A percentile compares a stretch with the other conserved stretches of the same genome.
Evolutionary conservation across 2,329 filamentous ascomycete species (phyloP).

Genomic region (Elsinoe perseae): DNA sequence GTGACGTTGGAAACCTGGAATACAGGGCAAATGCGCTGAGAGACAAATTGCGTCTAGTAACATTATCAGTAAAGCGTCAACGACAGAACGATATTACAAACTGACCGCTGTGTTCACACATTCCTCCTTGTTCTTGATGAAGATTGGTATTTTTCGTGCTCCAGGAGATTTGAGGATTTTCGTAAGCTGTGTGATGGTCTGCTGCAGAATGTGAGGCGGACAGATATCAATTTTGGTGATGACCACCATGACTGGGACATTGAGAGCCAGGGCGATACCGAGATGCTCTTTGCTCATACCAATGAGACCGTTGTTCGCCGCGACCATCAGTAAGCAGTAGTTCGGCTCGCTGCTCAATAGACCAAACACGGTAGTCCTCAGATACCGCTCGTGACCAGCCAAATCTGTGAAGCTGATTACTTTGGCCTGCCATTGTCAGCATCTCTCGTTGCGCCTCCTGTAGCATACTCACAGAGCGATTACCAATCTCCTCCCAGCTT

Average conservation of each 20-base stretch:
- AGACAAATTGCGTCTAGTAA: constrained; percentile 72
- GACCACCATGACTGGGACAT: constrained; percentile 95
- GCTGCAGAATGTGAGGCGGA: constrained; percentile 85
- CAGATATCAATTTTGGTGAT: constrained; percentile 99
- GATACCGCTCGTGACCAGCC: constrained; percentile 89
- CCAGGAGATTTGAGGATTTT: constrained; percentile 91
- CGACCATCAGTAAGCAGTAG: constrained; percentile 96
- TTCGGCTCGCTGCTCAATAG: constrained; percentile 90
- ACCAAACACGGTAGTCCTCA: constrained; percentile 93
- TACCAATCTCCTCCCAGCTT: constrained; percentile 96
- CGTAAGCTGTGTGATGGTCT: constrained; percentile 84
- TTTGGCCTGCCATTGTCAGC: constrained; percentile 52
- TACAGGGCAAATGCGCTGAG: constrained; percentile 87
- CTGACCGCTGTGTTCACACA: constrained; percentile 76
- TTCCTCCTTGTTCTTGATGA: constrained; percentile 84
- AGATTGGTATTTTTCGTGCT: constrained; percentile 89
- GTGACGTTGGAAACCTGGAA: constrained; percentile 99
- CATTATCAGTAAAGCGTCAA: background rate
- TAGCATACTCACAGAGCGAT: constrained; percentile 55
- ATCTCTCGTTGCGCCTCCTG: background rate
- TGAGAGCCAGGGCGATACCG: constrained; percentile 86
- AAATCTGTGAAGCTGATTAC: constrained; percentile 95
- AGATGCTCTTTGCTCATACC: constrained; percentile 99
- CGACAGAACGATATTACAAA: background rate
- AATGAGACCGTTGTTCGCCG: constrained; percentile 91